Percentiles rank a stretch among this genome's conserved stretches.
phyloP scores from a whole-genome alignment of 371 early-diverging fungal species.

The Mucor circinelloides region DNA sequence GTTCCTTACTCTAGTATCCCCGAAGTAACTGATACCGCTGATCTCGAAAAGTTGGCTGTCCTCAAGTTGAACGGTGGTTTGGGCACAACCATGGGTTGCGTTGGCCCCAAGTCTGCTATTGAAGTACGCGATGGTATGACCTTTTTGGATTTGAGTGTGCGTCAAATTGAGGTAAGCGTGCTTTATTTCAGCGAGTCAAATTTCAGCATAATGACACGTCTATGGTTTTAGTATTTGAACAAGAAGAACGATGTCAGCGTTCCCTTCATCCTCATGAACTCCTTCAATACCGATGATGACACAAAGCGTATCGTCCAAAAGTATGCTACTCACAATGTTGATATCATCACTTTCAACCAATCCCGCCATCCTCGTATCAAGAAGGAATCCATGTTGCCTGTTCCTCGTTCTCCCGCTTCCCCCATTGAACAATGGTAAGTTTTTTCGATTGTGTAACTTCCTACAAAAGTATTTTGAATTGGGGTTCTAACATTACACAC shows the following conservation, averaged over 20 bases:
- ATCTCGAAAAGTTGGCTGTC: constrained; percentile 94
- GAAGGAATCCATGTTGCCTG: constrained; percentile 91
- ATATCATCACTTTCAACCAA: constrained; percentile 98
- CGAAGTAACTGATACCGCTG: constrained; percentile 49
- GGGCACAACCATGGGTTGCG: constrained; percentile 99
- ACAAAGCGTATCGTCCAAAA: constrained; percentile 97
- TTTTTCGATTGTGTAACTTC: neutral
- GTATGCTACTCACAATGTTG: constrained; percentile 88
- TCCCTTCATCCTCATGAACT: constrained; percentile 99
- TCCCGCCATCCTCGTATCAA: constrained; percentile 95
- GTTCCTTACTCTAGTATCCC: constrained; percentile 76
- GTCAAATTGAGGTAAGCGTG: constrained; percentile 91
- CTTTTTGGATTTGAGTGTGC: constrained; percentile 98
- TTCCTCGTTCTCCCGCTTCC: constrained; percentile 68
- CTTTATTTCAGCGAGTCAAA: neutral
- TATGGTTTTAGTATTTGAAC: constrained; percentile 79
- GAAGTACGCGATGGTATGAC: constrained; percentile 98
- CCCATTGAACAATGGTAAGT: constrained; percentile 58
- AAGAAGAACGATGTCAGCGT: constrained; percentile 87
- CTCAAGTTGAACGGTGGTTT: constrained; percentile 99
- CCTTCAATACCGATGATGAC: constrained; percentile 99
- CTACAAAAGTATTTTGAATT: neutral
- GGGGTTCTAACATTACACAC: neutral
- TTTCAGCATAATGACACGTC: neutral
- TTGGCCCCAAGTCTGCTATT: constrained; percentile 99